phyloP scores from a whole-genome alignment of 2,329 filamentous ascomycete genomes.

The Pseudopyrenochaeta lycopersici region DNA sequence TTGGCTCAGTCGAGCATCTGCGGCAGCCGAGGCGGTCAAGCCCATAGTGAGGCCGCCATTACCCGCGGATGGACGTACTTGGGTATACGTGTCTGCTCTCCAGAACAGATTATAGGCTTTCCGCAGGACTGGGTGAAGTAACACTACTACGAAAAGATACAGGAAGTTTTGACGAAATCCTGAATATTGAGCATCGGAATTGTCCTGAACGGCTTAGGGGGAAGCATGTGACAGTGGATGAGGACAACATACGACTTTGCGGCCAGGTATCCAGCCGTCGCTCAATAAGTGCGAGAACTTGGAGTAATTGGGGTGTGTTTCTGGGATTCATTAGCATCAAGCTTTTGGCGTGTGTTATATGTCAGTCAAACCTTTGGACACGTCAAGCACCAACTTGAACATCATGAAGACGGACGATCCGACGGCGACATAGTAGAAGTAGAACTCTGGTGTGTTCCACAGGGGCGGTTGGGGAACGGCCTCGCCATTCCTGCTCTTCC shows the following conservation, averaged over 20 bases:
- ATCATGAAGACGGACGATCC: constrained; percentile 76
- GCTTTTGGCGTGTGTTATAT: neutral
- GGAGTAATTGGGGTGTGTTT: constrained; percentile 80
- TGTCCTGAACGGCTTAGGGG: constrained; percentile 66
- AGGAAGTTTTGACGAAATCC: constrained; percentile 88
- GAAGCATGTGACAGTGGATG: neutral
- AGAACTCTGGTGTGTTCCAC: constrained; percentile 91
- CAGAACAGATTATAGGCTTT: constrained; percentile 70
- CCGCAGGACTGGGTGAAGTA: constrained; percentile 82
- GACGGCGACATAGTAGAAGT: constrained; percentile 78
- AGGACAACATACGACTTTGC: constrained; percentile 74
- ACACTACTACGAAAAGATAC: constrained; percentile 76
- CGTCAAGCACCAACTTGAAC: constrained; percentile 88
- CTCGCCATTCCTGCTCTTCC: constrained; percentile 34
- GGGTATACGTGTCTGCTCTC: constrained; percentile 55
- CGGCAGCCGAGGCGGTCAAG: constrained; percentile 58
- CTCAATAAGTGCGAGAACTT: constrained; percentile 77
- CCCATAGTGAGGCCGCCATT: constrained; percentile 51
- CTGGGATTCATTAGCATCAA: constrained; percentile 55
- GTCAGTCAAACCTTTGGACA: constrained; percentile 74
- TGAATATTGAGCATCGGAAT: constrained; percentile 87
- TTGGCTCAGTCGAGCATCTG: constrained; percentile 65
- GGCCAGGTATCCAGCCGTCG: constrained; percentile 89
- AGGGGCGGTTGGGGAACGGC: constrained; percentile 68
- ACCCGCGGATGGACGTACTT: constrained; percentile 47